Evolutionary conservation across 768 basidiomycete genomes (phyloP).

Genomic region (Amylocystis lapponica): DNA sequence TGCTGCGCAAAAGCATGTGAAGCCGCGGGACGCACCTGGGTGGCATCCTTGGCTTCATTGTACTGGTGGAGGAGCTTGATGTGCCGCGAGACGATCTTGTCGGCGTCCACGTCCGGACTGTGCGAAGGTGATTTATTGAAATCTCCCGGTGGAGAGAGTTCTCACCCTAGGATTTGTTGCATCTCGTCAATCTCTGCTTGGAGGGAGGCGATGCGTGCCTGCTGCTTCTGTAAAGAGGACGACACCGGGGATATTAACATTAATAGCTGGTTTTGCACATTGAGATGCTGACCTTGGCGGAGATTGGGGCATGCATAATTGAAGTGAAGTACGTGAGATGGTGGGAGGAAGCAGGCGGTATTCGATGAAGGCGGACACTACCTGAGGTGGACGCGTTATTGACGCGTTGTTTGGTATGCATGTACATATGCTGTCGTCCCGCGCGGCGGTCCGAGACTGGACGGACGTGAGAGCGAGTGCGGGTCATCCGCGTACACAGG

Average conservation of each 20-base stretch:
- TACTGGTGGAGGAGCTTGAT: constrained; percentile 71
- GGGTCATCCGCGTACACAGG: too few relatives aligned
- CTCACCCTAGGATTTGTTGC: constrained; percentile 43
- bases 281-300: constrained; percentile 12
- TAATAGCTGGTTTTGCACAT: background rate
- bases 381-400: constrained; percentile 1
- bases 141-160: too few relatives aligned
- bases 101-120: constrained; percentile 43
- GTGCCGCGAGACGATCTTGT: constrained; percentile 56
- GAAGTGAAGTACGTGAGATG: background rate
- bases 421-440: too few relatives aligned
- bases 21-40: constrained; percentile 44
- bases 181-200: constrained; percentile 43
- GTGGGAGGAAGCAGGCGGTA: background rate
- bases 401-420: constrained; percentile 5
- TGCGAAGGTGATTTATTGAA: background rate
- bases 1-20: background rate
- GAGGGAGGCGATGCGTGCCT: constrained; percentile 41
- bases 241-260: background rate
- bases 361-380: background rate
- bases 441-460: too few relatives aligned
- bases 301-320: constrained; percentile 15
- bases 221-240: constrained; percentile 46
- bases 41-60: constrained; percentile 79
- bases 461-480: too few relatives aligned